Percentiles rank a stretch among this genome's conserved stretches.
These are phyloP conservation scores for Coemansia aciculifera DNA, from an alignment of 192 early-diverging fungal species.

Conservation along the genomic window DNA sequence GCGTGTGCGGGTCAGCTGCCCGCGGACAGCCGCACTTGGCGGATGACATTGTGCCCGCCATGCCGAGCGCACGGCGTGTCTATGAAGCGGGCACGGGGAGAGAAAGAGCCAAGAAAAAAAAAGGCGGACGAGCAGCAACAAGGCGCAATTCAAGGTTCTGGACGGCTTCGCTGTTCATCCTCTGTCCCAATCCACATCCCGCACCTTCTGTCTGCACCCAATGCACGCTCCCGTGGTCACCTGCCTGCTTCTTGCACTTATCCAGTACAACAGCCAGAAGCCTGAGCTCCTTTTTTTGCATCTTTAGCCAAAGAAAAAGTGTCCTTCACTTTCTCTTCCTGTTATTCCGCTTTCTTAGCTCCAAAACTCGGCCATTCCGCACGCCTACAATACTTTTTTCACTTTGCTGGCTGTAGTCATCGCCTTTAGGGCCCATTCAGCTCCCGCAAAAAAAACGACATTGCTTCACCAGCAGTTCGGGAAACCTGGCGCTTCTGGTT, in stretches of 20 bases:
- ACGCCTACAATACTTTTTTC: neutral
- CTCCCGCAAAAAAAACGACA: neutral
- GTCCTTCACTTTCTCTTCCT: neutral
- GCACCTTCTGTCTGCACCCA: constrained; percentile 7
- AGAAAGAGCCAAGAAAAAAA: neutral
- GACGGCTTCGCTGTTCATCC: constrained; percentile 41
- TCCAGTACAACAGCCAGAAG: neutral
- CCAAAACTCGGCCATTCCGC: neutral
- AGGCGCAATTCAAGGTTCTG: constrained; percentile 48
- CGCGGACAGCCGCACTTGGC: constrained; percentile 5
- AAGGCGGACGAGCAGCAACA: neutral
- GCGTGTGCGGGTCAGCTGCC: constrained; percentile 9
- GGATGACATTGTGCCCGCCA: constrained; percentile 8
- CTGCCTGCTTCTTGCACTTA: constrained; percentile 22
- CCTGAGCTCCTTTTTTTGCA: constrained; percentile 5
- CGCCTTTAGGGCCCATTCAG: neutral
- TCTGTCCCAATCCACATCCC: neutral
- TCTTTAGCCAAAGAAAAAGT: neutral
- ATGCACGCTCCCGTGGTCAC: constrained; percentile 13
- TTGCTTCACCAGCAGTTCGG: neutral
- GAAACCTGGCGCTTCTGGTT: neutral
- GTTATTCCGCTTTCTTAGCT: constrained; percentile 10
- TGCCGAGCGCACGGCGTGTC: constrained; percentile 12
- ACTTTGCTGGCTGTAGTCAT: neutral
- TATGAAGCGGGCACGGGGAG: constrained; percentile 14